Evolutionary conservation across 768 basidiomycete genomes (phyloP).

Genomic region (Russula foetens): DNA sequence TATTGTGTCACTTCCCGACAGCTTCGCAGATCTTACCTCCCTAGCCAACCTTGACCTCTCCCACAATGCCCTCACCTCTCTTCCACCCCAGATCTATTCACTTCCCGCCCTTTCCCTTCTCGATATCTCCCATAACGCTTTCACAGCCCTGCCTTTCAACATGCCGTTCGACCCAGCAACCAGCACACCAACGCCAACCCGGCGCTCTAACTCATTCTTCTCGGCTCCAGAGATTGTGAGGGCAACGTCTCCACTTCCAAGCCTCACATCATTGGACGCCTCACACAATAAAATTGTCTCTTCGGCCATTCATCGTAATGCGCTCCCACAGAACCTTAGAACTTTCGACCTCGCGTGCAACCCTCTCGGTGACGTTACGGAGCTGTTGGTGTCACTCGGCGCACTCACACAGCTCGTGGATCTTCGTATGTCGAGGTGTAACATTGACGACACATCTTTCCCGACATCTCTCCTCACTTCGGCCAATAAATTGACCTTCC

Average conservation of each 20-base stretch:
- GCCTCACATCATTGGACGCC: slow-evolving; percentile 52
- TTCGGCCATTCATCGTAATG: slow-evolving; percentile 39
- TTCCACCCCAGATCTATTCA: slow-evolving; percentile 58
- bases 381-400: slow-evolving; percentile 11
- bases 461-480: slow-evolving; percentile 29
- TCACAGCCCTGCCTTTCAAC: slow-evolving; percentile 54
- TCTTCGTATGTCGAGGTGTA: slow-evolving; percentile 20
- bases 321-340: slow-evolving; percentile 44
- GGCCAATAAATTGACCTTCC: slow-evolving; percentile 33
- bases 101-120: slow-evolving; percentile 59
- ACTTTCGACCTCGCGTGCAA: slow-evolving; percentile 62
- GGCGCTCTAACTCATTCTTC: slow-evolving; percentile 51
- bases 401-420: slow-evolving; percentile 12
- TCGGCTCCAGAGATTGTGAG: slow-evolving; percentile 46
- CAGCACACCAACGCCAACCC: slow-evolving; percentile 23
- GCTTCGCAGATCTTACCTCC: slow-evolving; percentile 59
- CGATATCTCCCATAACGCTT: slow-evolving; percentile 64
- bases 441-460: slow-evolving; percentile 55
- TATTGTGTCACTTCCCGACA: slow-evolving; percentile 49
- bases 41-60: slow-evolving; percentile 68
- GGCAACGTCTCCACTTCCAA: slow-evolving; percentile 56
- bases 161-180: slow-evolving; percentile 38
- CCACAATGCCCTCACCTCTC: slow-evolving; percentile 53
- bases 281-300: slow-evolving; percentile 62
- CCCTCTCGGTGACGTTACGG: slow-evolving; percentile 40